phyloP scores from a whole-genome alignment of 805 yeast species.

The Lipomyces yamanashiensis region DNA sequence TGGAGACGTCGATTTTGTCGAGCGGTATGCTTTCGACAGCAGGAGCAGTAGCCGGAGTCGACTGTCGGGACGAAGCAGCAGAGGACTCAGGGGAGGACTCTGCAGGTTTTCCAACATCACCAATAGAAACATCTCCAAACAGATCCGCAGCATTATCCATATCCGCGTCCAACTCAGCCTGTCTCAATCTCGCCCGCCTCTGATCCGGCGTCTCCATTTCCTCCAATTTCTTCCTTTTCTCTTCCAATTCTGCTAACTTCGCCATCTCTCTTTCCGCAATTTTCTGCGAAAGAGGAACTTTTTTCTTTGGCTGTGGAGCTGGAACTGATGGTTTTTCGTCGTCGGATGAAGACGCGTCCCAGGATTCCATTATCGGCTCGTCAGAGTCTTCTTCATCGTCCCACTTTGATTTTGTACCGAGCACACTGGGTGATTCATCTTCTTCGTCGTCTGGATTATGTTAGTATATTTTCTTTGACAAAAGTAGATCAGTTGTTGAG shows the following conservation, averaged over 20 bases:
- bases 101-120: not conserved
- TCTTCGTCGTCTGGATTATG: conserved; percentile 59
- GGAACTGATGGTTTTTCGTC: conserved; percentile 54
- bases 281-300: conserved; percentile 45
- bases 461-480: not conserved
- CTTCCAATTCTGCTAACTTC: conserved; percentile 38
- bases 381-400: conserved; percentile 79
- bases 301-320: conserved; percentile 16
- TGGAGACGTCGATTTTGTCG: conserved; percentile 9
- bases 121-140: conserved; percentile 62
- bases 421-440: conserved; percentile 72
- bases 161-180: conserved; percentile 85
- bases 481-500: too few relatives aligned
- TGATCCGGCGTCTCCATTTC: conserved; percentile 60
- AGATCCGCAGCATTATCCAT: conserved; percentile 90
- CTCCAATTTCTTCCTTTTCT: conserved; percentile 34
- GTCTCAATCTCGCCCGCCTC: conserved; percentile 71
- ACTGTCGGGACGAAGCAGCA: conserved; percentile 37
- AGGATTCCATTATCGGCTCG: conserved; percentile 79
- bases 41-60: conserved; percentile 2
- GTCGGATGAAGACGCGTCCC: conserved; percentile 80
- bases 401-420: conserved; percentile 71
- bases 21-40: conserved; percentile 4
- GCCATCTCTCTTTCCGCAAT: conserved; percentile 54
- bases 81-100: not conserved